Percentiles rank a stretch among this genome's conserved stretches.
These are phyloP conservation scores for Mycena capillaripes DNA, from an alignment of 768 basidiomycete species.

Conservation along the genomic window DNA sequence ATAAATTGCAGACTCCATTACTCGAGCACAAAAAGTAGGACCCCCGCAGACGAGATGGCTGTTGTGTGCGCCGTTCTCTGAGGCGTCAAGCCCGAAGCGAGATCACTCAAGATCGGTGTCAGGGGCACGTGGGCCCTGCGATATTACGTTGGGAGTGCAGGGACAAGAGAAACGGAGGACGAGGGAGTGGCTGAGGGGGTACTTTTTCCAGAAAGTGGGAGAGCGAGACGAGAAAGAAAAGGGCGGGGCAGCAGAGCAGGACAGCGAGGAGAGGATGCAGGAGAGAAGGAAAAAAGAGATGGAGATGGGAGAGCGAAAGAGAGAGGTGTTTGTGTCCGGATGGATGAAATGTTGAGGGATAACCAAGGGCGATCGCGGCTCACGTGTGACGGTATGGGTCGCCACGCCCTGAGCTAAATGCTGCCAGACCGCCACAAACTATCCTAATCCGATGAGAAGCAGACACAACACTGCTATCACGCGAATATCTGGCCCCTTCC, in stretches of 20 bases:
- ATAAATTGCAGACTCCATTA: slow-evolving; percentile 36
- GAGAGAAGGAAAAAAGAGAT: slow-evolving; percentile 7
- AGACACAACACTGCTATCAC: background rate
- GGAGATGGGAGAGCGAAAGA: slow-evolving; percentile 7
- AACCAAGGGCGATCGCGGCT: background rate
- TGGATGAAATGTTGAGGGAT: background rate
- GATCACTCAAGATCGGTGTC: slow-evolving; percentile 31
- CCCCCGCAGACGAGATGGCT: background rate
- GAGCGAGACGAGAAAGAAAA: slow-evolving; percentile 31
- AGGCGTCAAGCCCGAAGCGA: slow-evolving; percentile 28
- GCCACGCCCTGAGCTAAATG: slow-evolving; percentile 1
- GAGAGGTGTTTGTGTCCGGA: background rate
- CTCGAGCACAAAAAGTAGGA: slow-evolving; percentile 44
- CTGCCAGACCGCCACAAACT: slow-evolving; percentile 9
- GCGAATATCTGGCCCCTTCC: background rate
- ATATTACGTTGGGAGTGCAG: slow-evolving; percentile 11
- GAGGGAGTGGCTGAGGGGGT: background rate
- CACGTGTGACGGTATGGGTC: background rate
- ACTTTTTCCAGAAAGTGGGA: slow-evolving; percentile 35
- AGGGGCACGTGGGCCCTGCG: slow-evolving; percentile 14
- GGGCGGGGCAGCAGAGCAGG: slow-evolving; percentile 22
- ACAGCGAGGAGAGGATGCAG: slow-evolving; percentile 7
- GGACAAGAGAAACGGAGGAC: background rate
- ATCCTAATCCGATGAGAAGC: slow-evolving; percentile 23
- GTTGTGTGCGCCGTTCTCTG: slow-evolving; percentile 22